These are phyloP conservation scores for Hymenotorrendiella dingleyae DNA, from an alignment of 2,329 filamentous ascomycete species.

Conservation along the genomic window DNA sequence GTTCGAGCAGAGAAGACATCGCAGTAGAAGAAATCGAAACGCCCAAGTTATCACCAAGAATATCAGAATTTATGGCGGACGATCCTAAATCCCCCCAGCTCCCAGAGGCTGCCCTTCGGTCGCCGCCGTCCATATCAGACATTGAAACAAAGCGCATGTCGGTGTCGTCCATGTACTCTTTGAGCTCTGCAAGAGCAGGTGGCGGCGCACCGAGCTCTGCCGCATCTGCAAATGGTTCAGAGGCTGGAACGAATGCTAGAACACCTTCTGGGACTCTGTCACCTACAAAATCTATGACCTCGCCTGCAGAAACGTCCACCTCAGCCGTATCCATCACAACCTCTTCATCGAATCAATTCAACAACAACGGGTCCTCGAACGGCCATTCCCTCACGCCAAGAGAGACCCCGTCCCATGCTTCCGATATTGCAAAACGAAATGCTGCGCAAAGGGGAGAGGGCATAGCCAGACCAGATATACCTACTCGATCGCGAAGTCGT, in stretches of 20 bases:
- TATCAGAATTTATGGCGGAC: constrained; percentile 28
- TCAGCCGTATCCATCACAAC: constrained; percentile 50
- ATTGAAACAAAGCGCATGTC: constrained; percentile 60
- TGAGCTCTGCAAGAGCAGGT: constrained; percentile 47
- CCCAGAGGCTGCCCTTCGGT: constrained; percentile 43
- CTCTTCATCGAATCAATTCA: constrained; percentile 37
- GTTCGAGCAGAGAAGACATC: constrained; percentile 33
- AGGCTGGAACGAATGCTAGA: constrained; percentile 30
- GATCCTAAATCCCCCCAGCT: constrained; percentile 28
- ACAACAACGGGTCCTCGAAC: constrained; percentile 37
- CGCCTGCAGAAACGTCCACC: constrained; percentile 45
- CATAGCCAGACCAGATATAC: constrained; percentile 33
- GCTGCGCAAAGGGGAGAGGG: constrained; percentile 27
- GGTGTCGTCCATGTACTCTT: constrained; percentile 66
- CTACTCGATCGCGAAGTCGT: constrained; percentile 58
- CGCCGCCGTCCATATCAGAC: constrained; percentile 45
- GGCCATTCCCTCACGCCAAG: constrained; percentile 40
- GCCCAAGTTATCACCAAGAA: constrained; percentile 38
- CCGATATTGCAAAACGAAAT: constrained; percentile 29
- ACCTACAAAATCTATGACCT: constrained; percentile 14
- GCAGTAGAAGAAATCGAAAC: constrained; percentile 45
- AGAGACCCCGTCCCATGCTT: constrained; percentile 25
- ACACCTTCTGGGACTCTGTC: constrained; percentile 17
- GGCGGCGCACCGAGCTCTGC: constrained; percentile 48
- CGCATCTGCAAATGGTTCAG: constrained; percentile 48